phyloP scores from a whole-genome alignment of 495 filamentous ascomycete genomes.

The Neurospora sp. region DNA sequence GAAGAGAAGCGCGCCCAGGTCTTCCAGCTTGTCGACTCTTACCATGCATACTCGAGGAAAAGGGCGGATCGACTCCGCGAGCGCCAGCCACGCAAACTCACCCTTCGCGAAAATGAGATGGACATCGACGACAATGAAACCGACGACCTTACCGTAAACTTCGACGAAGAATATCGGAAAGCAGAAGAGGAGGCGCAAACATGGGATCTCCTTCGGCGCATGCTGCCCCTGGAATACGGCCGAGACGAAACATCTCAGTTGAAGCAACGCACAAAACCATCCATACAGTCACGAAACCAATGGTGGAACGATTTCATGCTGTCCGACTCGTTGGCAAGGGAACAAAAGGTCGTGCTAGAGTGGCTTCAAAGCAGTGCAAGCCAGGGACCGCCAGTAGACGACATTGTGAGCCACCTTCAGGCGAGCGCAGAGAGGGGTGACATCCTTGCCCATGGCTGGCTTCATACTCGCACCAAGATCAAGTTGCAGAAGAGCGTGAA shows the following conservation, averaged over 20 bases:
- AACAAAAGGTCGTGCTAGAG: conserved; percentile 64
- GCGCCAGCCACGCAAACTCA: conserved; percentile 7
- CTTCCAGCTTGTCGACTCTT: conserved; percentile 33
- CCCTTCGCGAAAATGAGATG: conserved; percentile 40
- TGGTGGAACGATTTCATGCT: conserved; percentile 39
- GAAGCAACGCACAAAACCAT: conserved; percentile 2
- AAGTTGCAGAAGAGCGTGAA: conserved; percentile 78
- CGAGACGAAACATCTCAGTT: conserved; percentile 23
- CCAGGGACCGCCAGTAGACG: conserved; percentile 58
- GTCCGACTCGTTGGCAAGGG: conserved; percentile 43
- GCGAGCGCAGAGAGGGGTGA: conserved; percentile 52
- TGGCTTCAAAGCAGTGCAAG: conserved; percentile 72
- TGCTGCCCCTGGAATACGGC: conserved; percentile 44
- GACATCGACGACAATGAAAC: conserved; percentile 38
- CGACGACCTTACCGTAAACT: conserved; percentile 28
- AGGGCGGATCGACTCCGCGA: conserved; percentile 28
- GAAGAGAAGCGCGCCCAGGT: conserved; percentile 33
- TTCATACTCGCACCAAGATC: conserved; percentile 80
- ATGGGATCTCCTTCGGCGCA: conserved; percentile 69
- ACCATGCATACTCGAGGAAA: conserved; percentile 29
- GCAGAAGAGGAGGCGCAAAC: conserved; percentile 64
- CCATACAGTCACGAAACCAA: conserved; percentile 13
- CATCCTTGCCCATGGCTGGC: conserved; percentile 77
- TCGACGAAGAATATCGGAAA: conserved; percentile 24
- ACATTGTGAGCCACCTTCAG: conserved; percentile 62